Conservation (phyloP, 495 filamentous ascomycete genomes). For the Choiromyces venosus region DNA sequence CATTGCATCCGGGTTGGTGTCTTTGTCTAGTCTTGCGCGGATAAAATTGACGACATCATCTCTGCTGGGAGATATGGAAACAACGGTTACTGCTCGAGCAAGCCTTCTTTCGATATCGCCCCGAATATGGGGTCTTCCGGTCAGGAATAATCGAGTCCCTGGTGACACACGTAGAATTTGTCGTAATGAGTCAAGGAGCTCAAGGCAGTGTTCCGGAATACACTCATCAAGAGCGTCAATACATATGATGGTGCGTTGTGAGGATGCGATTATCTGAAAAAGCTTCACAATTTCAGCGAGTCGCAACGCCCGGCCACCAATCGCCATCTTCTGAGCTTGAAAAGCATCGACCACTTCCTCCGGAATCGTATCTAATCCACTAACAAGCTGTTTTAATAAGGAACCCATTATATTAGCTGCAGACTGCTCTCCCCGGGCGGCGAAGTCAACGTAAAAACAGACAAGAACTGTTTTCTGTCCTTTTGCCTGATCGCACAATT, state of each 20-base stretch:
- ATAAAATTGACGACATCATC: background rate
- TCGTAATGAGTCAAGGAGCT: background rate
- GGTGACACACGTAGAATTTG: background rate
- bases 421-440: background rate
- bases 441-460: background rate
- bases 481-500: background rate
- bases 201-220: background rate
- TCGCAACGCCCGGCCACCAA: background rate
- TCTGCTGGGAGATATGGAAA: background rate
- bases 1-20: background rate
- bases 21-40: no score
- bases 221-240: background rate
- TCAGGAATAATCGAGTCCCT: background rate
- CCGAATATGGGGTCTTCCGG: background rate
- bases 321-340: background rate
- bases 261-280: background rate
- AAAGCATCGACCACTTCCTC: background rate
- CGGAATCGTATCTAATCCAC: background rate
- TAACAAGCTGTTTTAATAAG: background rate
- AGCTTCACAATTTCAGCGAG: background rate
- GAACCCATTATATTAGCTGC: background rate
- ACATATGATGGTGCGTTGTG: background rate
- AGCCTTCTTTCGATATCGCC: background rate
- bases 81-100: background rate
- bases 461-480: background rate